Evolutionary conservation across 176 grass and related monocot species (phyloP), one percentile per base, ranked within the genome.

Genomic region (Aechmea fasciata): DNA sequence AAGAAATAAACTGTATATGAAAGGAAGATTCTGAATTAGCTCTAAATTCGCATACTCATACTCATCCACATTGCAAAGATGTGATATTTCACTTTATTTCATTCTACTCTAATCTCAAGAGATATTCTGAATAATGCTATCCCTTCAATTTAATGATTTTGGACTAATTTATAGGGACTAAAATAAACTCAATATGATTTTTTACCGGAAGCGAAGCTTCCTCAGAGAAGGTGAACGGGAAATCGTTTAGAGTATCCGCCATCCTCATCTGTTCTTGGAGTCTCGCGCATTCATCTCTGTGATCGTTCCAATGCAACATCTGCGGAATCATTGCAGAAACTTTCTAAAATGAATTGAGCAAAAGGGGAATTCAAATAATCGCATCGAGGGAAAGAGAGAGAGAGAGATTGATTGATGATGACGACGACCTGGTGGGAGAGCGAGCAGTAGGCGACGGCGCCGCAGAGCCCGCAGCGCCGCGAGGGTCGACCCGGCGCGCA

Each of bases 271-370:
- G 89, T 66, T 85, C 76, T 68, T 78, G 82, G 68, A 97, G 75
- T 51, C 89, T 92, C 83, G 73, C 26, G 70, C 94, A 97, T 87
- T 97, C 89, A 51, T 90, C 87, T 85, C 87, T 89, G 69, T 97
- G 89, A 65, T 83, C 41, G 51, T 62, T 78, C 94, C 94, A 92
- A 83, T 97, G 94, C 47, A 78, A 50, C 57, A 53, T 75, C 94
- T 97, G 72, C 50, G 83, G 51, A 72, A 59, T 59, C 19, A 20
- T 20, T 17, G 13, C 14, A 59, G 19, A 18, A 59, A n/a, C 15
- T 69, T 68, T 47, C 10, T 64, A 53, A 75, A 80, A 26, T 26
- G 25, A 26, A 26, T 2, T 26, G 2, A 26, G 25, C 25, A 23
- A 0, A 26, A 26, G 25, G 25, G 25, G 2, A 26, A 26, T 26